Conservation (phyloP, 768 basidiomycete genomes). For the Auriscalpium vulgare region DNA sequence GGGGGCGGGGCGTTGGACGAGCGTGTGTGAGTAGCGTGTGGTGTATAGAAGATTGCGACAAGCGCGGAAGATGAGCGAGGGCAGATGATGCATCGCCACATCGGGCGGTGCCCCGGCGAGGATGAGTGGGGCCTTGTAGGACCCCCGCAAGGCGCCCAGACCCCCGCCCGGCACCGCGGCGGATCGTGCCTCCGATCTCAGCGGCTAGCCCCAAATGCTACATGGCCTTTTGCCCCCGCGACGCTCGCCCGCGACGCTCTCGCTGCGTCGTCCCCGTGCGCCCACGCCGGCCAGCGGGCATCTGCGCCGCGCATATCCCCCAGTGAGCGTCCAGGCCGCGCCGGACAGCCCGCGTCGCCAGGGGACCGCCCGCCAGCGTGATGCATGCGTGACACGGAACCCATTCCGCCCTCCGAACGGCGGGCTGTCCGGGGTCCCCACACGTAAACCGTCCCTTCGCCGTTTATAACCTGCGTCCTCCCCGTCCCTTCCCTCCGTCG, state of each 20-base stretch:
- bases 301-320: conserved; percentile 5
- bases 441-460: conserved; percentile 2
- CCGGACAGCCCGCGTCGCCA: too few relatives aligned
- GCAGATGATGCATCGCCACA: conserved; percentile 5
- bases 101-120: conserved; percentile 5
- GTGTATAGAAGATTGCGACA: conserved; percentile 13
- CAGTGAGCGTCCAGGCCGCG: not conserved
- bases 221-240: conserved; percentile 6
- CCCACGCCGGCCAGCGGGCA: not conserved
- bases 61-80: conserved; percentile 11
- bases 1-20: conserved; percentile 7
- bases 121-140: conserved; percentile 5
- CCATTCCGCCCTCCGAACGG: not conserved
- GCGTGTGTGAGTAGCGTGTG: conserved; percentile 4
- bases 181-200: conserved; percentile 17
- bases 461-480: not conserved
- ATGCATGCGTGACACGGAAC: too few relatives aligned
- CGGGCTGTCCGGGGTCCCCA: conserved; percentile 5
- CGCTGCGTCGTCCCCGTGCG: too few relatives aligned
- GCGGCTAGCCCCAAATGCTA: conserved; percentile 13
- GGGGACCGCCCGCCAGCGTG: too few relatives aligned
- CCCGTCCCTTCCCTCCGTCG: conserved; percentile 12
- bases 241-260: too few relatives aligned
- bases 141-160: conserved; percentile 1
- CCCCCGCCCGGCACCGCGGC: not conserved